Conservation (phyloP, 768 basidiomycete genomes). For the Amanita brunnescens region DNA sequence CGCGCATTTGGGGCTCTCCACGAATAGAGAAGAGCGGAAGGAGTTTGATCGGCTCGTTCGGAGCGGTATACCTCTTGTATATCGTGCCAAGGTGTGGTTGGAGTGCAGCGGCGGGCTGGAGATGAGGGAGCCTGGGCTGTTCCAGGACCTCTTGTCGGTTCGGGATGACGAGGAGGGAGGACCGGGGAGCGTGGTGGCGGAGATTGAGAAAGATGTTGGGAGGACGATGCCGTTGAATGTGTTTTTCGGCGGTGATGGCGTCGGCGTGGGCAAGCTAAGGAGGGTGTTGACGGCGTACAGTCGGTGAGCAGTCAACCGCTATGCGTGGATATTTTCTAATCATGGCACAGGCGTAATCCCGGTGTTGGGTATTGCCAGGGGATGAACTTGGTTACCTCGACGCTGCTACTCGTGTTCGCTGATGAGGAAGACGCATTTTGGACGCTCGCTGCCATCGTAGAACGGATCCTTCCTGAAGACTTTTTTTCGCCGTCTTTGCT, state of each 20-base stretch:
- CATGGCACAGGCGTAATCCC: conserved; percentile 68
- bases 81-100: conserved; percentile 83
- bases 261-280: conserved; percentile 85
- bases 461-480: conserved; percentile 80
- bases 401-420: conserved; percentile 83
- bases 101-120: conserved; percentile 94
- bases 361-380: conserved; percentile 92
- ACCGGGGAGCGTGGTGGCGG: conserved; percentile 44
- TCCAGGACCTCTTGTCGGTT: conserved; percentile 66
- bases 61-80: conserved; percentile 79
- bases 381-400: conserved; percentile 94
- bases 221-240: conserved; percentile 90
- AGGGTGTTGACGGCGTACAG: conserved; percentile 89
- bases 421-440: conserved; percentile 98
- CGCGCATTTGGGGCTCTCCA: conserved; percentile 74
- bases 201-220: conserved; percentile 96
- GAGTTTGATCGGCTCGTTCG: conserved; percentile 78
- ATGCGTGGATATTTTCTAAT: not conserved
- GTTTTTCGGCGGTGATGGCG: conserved; percentile 96
- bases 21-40: conserved; percentile 68
- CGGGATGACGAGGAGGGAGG: conserved; percentile 25
- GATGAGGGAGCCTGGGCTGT: conserved; percentile 85
- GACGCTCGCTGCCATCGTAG: conserved; percentile 84
- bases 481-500: conserved; percentile 92
- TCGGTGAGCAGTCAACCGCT: conserved; percentile 43